Base-by-base conservation (phyloP, 2,329 filamentous ascomycete species). In the Calonectria henricotiae region DNA sequence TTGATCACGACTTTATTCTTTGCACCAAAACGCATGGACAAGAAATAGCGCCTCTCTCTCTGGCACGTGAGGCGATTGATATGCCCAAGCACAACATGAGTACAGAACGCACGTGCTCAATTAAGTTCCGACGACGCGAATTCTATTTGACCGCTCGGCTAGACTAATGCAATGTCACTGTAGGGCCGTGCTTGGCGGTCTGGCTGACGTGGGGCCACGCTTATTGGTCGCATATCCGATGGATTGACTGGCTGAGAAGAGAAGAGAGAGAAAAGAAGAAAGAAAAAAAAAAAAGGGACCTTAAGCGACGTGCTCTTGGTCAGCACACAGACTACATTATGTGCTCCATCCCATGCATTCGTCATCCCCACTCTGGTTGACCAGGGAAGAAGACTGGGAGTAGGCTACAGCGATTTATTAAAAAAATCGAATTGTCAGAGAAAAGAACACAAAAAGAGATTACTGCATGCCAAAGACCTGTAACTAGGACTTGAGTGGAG, bases 91-190 rank as follows among this genome's bases (percentile, higher is more conserved):
- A 12, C 30, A 35, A 39, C 20, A 32, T 58, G n/a, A 37, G 35
- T 23, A 39, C 23, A 1, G 35, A n/a, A 39, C 5, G 51, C 51
- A 58, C 51, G 51, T 58, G 51, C 20, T 23, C 11, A 23, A 39
- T 39, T 58, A 13, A 15, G n/a, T 27, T 39, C 2, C 20, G 20
- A 58, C 32, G 23, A 58, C 23, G 51, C 35, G 12, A 58, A 27
- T 58, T 15, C 32, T 39, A 58, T 58, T 58, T 58, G 51, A 39
- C 51, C 51, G 51, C 32, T 49, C 43, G 32, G 60, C 12, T 49
- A 49, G 43, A 37, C 43, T 47, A 47, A 62, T 62, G 60, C 60
- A 62, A 49, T 49, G 60, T 62, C 60, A 62, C 51, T 20, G 20
- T 7, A 25, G 35, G 51, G 51, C 23, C 51, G n/a, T 46, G n/a